Percentiles rank a stretch among this genome's conserved stretches.
Conservation (phyloP, 164 flowering plant genomes). For the Piper longum region DNA sequence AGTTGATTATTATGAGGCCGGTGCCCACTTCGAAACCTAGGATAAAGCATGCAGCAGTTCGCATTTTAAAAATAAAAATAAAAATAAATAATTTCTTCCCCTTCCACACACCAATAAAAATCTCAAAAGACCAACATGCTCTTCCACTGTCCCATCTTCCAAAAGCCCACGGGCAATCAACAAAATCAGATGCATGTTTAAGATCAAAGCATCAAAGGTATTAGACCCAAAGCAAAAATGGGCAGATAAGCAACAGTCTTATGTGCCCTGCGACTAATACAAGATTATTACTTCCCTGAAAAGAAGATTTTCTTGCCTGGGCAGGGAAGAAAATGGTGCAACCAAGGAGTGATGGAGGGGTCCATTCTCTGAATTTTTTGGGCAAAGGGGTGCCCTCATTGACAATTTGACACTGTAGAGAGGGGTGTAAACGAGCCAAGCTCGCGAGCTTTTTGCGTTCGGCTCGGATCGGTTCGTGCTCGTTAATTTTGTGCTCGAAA, state of each 20-base stretch:
- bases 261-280: background rate
- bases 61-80: background rate
- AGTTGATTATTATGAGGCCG: background rate
- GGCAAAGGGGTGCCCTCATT: background rate
- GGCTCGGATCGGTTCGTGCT: no score
- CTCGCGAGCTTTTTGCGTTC: no score
- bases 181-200: background rate
- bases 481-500: no score
- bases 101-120: constrained; percentile 50
- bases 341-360: background rate
- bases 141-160: constrained; percentile 57
- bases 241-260: background rate
- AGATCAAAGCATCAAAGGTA: background rate
- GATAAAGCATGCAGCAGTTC: background rate
- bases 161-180: constrained; percentile 75
- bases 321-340: background rate
- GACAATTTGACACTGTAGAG: background rate
- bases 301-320: constrained; percentile 29
- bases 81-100: background rate
- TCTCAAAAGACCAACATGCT: constrained; percentile 79
- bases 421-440: no score
- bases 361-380: background rate
- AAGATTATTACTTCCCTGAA: constrained; percentile 21
- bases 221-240: background rate
- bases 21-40: background rate